Evolutionary conservation across 805 yeast genomes (phyloP).

Genomic region (Candida endomychidarum): DNA sequence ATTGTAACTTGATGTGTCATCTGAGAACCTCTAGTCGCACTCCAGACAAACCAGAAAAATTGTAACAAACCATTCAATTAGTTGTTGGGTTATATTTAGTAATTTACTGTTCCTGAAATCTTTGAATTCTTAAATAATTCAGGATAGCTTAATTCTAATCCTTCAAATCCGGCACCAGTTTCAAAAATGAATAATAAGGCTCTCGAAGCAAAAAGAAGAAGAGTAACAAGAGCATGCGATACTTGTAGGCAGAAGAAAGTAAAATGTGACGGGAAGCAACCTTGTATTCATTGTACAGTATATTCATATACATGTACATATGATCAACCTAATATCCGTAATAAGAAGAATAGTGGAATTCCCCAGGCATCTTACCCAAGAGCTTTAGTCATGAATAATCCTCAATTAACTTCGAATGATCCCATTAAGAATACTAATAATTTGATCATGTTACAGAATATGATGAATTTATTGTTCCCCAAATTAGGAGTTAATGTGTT

Average conservation of each 20-base stretch:
- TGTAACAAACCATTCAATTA: too few relatives aligned
- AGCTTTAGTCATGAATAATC: slow-evolving; percentile 7
- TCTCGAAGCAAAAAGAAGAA: slow-evolving; percentile 46
- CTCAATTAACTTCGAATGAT: slow-evolving; percentile 10
- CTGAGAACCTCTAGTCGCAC: too few relatives aligned
- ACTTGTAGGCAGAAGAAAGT: slow-evolving; percentile 75
- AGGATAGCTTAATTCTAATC: too few relatives aligned
- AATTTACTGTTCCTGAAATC: too few relatives aligned
- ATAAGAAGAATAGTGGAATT: slow-evolving; percentile 39
- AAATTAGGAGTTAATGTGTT: slow-evolving; percentile 30
- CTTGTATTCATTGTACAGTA: slow-evolving; percentile 82
- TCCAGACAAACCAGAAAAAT: too few relatives aligned
- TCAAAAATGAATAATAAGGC: slow-evolving; percentile 8
- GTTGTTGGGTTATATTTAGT: too few relatives aligned
- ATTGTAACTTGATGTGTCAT: too few relatives aligned
- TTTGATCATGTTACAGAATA: slow-evolving; percentile 31
- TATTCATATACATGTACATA: slow-evolving; percentile 84
- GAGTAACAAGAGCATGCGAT: slow-evolving; percentile 76
- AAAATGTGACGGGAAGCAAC: slow-evolving; percentile 76
- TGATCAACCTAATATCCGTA: slow-evolving; percentile 69
- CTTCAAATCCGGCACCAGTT: too few relatives aligned
- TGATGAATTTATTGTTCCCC: slow-evolving; percentile 36
- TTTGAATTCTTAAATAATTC: too few relatives aligned
- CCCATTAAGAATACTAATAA: slow-evolving; percentile 18
- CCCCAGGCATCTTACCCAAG: slow-evolving; percentile 25